Base-by-base conservation (phyloP, 495 filamentous ascomycete species). In the Barbatosphaeria neglecta region DNA sequence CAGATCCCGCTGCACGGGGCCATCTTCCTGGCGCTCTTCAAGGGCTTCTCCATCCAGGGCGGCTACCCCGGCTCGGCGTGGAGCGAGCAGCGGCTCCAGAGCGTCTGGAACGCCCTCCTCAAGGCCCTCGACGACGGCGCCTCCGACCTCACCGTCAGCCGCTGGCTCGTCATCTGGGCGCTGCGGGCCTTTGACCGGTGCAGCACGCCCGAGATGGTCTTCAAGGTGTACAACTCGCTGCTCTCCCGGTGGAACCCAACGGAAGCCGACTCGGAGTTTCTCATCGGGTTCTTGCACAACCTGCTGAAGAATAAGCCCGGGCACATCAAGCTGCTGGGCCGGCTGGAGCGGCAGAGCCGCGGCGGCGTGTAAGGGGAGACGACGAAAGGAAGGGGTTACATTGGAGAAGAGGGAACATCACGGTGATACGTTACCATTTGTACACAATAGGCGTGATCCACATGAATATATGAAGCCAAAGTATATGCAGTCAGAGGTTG, bases 11-110 rank as follows among this genome's bases (percentile, higher is more conserved):
- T 82, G 25, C 70, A 84, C 46, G 78, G 76, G 24, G 68, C 71
- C 28, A 74, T 86, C 25, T 87, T 83, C 53, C 61, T 80, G 39
- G 67, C 74, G 4, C 67, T 95, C 20, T 81, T 94, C 55, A 79
- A 83, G 49, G 84, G 82, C 5, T 95, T 95, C 59, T 68, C 70
- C 39, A 58, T 59, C n/a, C 78, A 89, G 58, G 87, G 86, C 16
- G 75, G 77, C n/a, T 62, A 68, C 22, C 44, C 55, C 6, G 74
- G 77, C 50, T 78, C 76, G 11, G 58, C 75, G 6, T 92, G 86
- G 88, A 83, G 76, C 41, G 65, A 67, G 16, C 62, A 70, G 50
- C 69, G 72, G 33, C 69, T 90, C 13, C 64, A 74, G 42, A 65
- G 57, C 41, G 72, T 77, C 27, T 75, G 62, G 58, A 43, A 53